Conservation (phyloP, 257 asterid species). For the Knoxia roxburghii region DNA sequence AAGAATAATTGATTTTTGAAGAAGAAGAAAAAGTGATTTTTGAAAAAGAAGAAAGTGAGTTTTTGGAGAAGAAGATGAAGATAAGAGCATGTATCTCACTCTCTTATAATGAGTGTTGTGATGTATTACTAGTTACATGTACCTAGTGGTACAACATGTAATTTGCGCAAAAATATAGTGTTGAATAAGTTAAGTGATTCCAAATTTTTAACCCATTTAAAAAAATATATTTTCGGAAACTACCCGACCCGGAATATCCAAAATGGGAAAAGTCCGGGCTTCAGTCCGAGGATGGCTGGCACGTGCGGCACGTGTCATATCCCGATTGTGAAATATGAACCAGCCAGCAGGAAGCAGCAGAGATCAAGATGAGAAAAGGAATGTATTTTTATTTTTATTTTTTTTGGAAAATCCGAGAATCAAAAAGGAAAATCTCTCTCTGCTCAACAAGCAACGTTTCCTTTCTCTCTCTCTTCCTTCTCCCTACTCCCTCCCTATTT, state of each 20-base stretch:
- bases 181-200: too few species aligned
- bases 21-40: too few species aligned
- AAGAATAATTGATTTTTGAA: too few species aligned
- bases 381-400: neutral
- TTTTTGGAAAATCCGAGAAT: neutral
- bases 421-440: slow-evolving; percentile 8
- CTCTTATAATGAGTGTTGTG: too few species aligned
- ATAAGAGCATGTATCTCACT: too few species aligned
- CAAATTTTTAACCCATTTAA: too few species aligned
- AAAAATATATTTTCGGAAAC: too few species aligned
- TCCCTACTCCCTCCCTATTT: slow-evolving; percentile 3
- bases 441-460: slow-evolving; percentile 16
- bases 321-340: slow-evolving; percentile 5
- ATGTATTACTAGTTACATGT: too few species aligned
- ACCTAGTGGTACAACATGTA: too few species aligned
- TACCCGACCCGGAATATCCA: slow-evolving; percentile 18
- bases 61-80: too few species aligned
- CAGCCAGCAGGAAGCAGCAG: neutral
- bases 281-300: neutral
- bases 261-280: slow-evolving; percentile 2
- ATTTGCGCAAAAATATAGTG: too few species aligned
- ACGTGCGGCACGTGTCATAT: slow-evolving; percentile 8
- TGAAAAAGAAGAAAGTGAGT: too few species aligned
- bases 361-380: slow-evolving; percentile 4
- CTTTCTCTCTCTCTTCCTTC: neutral